phyloP scores from a whole-genome alignment of 2,329 filamentous ascomycete genomes.

The Daldinia sp. region DNA sequence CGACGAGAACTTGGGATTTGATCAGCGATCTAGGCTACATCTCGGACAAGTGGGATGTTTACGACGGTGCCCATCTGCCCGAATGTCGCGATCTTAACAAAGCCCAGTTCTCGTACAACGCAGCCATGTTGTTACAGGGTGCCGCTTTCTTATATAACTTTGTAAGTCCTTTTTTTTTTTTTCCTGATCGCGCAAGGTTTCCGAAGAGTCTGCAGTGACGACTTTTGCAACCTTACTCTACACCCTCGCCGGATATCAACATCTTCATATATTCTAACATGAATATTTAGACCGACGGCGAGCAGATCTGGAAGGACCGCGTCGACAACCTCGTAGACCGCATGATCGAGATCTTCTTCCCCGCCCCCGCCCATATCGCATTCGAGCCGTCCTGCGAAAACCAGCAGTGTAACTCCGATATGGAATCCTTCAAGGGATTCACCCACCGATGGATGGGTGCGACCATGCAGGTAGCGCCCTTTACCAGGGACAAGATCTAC shows the following conservation, averaged over 20 bases:
- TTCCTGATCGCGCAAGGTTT: background rate
- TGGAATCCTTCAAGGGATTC: slow-evolving; percentile 76
- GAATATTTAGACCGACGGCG: slow-evolving; percentile 58
- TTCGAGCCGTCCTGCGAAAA: slow-evolving; percentile 74
- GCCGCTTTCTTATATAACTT: slow-evolving; percentile 74
- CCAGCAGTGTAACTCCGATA: slow-evolving; percentile 72
- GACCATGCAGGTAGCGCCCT: slow-evolving; percentile 69
- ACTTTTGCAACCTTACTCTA: background rate
- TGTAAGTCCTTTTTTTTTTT: slow-evolving; percentile 47
- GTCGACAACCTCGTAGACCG: slow-evolving; percentile 63
- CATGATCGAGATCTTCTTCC: slow-evolving; percentile 61
- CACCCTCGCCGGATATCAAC: too few species aligned
- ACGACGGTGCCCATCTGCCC: slow-evolving; percentile 67
- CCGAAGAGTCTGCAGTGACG: too few species aligned
- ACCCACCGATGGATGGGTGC: slow-evolving; percentile 71
- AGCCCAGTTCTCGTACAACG: slow-evolving; percentile 73
- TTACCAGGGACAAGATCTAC: slow-evolving; percentile 61
- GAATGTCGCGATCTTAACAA: slow-evolving; percentile 70
- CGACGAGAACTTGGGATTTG: slow-evolving; percentile 70
- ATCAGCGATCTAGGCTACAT: slow-evolving; percentile 63
- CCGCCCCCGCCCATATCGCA: slow-evolving; percentile 64
- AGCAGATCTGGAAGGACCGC: slow-evolving; percentile 62
- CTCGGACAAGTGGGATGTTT: slow-evolving; percentile 68
- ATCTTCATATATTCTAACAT: slow-evolving; percentile 29
- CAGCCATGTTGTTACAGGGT: slow-evolving; percentile 68